Conservation (phyloP, 2,329 filamentous ascomycete genomes). For the Aureobasidium sp. region DNA sequence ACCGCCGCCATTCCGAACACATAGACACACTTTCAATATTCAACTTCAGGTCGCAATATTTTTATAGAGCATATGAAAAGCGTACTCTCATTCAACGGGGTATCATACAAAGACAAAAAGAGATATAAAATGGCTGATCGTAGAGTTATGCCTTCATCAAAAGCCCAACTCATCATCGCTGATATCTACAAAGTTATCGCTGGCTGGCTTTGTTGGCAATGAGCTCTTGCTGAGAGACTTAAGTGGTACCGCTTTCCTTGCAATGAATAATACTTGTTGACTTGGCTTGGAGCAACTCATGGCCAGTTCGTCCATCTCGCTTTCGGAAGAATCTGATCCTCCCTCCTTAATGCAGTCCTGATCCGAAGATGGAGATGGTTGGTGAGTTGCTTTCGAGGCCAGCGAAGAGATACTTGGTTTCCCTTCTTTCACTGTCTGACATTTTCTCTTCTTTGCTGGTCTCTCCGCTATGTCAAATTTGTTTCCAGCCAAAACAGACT, state of each 20-base stretch:
- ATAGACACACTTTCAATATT: not conserved
- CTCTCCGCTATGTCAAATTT: not conserved
- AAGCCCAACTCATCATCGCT: constrained; percentile 6
- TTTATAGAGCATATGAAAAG: not conserved
- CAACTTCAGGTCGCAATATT: too few species aligned
- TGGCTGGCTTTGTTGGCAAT: not conserved
- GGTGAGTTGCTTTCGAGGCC: not conserved
- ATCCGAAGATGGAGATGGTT: not conserved
- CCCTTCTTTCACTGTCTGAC: not conserved
- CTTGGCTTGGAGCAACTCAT: constrained; percentile 8
- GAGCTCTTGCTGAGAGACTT: not conserved
- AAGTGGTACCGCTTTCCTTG: not conserved
- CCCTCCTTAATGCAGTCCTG: not conserved
- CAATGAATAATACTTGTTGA: not conserved
- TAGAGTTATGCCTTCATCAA: not conserved
- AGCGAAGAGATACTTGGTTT: not conserved
- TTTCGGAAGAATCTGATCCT: not conserved
- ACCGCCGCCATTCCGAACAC: not conserved
- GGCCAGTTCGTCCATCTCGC: constrained; percentile 8
- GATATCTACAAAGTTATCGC: not conserved
- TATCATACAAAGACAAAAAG: not conserved
- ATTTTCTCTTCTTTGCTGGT: not conserved
- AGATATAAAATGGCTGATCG: not conserved
- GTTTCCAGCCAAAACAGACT: too few species aligned
- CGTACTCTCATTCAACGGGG: not conserved